phyloP scores from a whole-genome alignment of 257 asterid species.

The Prunella vulgaris region DNA sequence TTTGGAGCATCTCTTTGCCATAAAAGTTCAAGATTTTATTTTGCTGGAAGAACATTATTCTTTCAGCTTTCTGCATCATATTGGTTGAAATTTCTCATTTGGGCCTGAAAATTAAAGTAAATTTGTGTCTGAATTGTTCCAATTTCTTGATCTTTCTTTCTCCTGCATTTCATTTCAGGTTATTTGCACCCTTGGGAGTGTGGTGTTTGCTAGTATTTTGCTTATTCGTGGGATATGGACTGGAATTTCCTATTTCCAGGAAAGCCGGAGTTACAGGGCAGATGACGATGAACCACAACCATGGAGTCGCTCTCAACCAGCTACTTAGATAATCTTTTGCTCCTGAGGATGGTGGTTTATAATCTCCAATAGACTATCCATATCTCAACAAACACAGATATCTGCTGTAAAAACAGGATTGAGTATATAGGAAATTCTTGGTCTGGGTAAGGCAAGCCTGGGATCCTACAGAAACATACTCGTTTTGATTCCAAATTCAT shows the following conservation, averaged over 20 bases:
- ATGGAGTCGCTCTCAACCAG: constrained; percentile 63
- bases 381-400: not conserved
- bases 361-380: not conserved
- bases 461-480: not conserved
- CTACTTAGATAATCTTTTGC: constrained; percentile 24
- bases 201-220: constrained; percentile 67
- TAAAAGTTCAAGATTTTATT: not conserved
- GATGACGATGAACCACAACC: constrained; percentile 61
- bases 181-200: constrained; percentile 90
- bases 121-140: not conserved
- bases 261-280: constrained; percentile 45
- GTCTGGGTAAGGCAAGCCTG: not conserved
- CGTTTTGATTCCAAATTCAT: not conserved
- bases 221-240: constrained; percentile 80
- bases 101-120: not conserved
- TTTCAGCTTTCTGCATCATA: not conserved
- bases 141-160: not conserved
- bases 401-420: not conserved
- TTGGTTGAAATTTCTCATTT: not conserved
- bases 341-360: not conserved
- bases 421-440: not conserved
- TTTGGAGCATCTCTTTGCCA: not conserved
- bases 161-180: constrained; percentile 42
- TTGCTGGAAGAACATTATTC: not conserved
- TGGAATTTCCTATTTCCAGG: constrained; percentile 73